Base-by-base conservation (phyloP, 805 yeast species). In the Phaffomyces thermotolerans region DNA sequence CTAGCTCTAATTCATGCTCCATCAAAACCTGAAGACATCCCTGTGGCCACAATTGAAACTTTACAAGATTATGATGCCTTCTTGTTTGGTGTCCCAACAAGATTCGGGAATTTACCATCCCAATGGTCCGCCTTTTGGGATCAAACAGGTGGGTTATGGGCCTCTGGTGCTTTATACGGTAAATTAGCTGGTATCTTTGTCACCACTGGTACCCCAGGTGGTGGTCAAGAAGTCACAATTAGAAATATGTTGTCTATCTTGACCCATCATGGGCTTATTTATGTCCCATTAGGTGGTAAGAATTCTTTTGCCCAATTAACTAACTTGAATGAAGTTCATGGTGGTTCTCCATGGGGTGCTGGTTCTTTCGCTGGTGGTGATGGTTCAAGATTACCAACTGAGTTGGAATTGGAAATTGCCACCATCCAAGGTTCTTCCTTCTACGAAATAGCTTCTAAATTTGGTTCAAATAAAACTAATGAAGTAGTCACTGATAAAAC, bases 271-370 rank as follows among this genome's bases (percentile, higher is more conserved):
- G 95, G 95, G 53, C 69, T 85, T 66, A 72, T 80, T 41, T 85
- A 62, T 61, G 76, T 85, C 41, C 95, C 95, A 46, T 68, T 85
- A 52, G 95, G 95, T 46, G 85, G 79, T 65, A 73, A 69, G 44
- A 62, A 69, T 45, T 68, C 73, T 8, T 81, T 80, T 63, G 72
- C 73, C 9, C 72, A 72, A 50, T 54, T 81, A 46, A 64, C 84
- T 33, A 70, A 71, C 62, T 55, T 79, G 34, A 76, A 72, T 3
- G 87, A 84, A 66, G 72, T 78, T 36, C 93, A 83, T 58, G 95
- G 95, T 49, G 84, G 84, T 41, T 75, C 88, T 20, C 78, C 95
- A 38, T 87, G 89, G 87, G 95, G 95, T 60, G 81, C 95, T 34
- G 95, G 95, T 52, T 68, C 85, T 33, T 70, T 73, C 54, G 89